Percentiles rank a stretch among this genome's conserved stretches.
phyloP scores from a whole-genome alignment of 2,329 filamentous ascomycete genomes.

The Lecanicillium sp. region DNA sequence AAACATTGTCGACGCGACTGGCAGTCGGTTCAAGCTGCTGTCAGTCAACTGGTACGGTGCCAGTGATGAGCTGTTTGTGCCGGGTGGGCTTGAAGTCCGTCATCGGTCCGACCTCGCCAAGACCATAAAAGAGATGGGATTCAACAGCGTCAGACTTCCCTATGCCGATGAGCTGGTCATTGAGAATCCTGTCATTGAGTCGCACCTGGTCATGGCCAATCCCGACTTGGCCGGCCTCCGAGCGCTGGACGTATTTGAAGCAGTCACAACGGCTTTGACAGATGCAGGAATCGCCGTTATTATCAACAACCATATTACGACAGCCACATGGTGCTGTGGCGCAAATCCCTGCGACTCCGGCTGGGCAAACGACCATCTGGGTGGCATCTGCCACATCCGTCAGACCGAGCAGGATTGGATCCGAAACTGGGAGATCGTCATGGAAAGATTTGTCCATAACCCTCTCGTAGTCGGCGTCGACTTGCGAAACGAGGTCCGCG shows the following conservation, averaged over 20 bases:
- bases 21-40: conserved; percentile 54
- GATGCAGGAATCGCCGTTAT: conserved; percentile 58
- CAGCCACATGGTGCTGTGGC: conserved; percentile 63
- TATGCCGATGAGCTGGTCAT: conserved; percentile 65
- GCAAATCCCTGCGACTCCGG: conserved; percentile 60
- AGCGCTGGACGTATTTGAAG: conserved; percentile 57
- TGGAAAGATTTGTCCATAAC: conserved; percentile 53
- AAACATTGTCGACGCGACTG: conserved; percentile 52
- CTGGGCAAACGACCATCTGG: conserved; percentile 61
- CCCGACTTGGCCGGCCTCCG: conserved; percentile 49
- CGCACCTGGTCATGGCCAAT: conserved; percentile 48
- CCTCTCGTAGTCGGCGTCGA: conserved; percentile 60
- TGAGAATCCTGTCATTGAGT: conserved; percentile 49
- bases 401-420: conserved; percentile 64
- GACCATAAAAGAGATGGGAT: conserved; percentile 56
- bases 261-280: conserved; percentile 53
- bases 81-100: conserved; percentile 56
- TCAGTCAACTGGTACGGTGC: conserved; percentile 68
- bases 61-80: conserved; percentile 60
- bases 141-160: conserved; percentile 64
- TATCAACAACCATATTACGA: conserved; percentile 66
- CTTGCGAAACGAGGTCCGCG: conserved; percentile 63
- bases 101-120: conserved; percentile 55
- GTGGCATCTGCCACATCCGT: conserved; percentile 51
- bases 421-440: conserved; percentile 58